Evolutionary conservation across 2,329 filamentous ascomycete species (phyloP).

Genomic region (Myriosclerotinia scirpicola): DNA sequence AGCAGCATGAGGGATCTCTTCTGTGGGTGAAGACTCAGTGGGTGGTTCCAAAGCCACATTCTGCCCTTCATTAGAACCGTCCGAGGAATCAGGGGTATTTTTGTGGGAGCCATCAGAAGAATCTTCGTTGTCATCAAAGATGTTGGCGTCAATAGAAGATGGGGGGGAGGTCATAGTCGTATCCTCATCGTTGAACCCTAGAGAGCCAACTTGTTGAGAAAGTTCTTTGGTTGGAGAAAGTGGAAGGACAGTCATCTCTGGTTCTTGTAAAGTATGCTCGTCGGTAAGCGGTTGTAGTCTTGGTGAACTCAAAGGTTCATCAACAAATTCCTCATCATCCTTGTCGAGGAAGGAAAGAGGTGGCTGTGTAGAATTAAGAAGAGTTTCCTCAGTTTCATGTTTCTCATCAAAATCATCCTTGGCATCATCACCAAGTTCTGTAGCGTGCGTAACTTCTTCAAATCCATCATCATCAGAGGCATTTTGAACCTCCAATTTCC

Average conservation of each 20-base stretch:
- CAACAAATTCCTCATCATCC: slow-evolving; percentile 73
- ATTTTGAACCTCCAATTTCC: slow-evolving; percentile 75
- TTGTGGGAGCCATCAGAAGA: slow-evolving; percentile 29
- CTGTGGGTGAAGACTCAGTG: slow-evolving; percentile 22
- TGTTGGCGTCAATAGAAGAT: slow-evolving; percentile 28
- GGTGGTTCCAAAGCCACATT: slow-evolving; percentile 26
- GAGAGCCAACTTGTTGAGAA: slow-evolving; percentile 36
- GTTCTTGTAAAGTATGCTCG: slow-evolving; percentile 53
- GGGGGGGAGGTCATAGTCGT: slow-evolving; percentile 35
- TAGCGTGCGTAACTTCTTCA: slow-evolving; percentile 75
- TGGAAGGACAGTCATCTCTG: slow-evolving; percentile 56
- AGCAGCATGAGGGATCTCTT: slow-evolving; percentile 22
- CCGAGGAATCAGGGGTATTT: slow-evolving; percentile 29
- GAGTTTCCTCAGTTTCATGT: slow-evolving; percentile 51
- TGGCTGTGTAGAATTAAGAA: slow-evolving; percentile 42
- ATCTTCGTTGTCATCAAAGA: slow-evolving; percentile 25
- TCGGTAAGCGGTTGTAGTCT: slow-evolving; percentile 61
- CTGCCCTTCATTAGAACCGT: slow-evolving; percentile 33
- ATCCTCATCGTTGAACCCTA: slow-evolving; percentile 36
- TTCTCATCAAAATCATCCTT: slow-evolving; percentile 67
- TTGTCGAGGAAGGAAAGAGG: slow-evolving; percentile 52
- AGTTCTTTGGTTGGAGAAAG: slow-evolving; percentile 54
- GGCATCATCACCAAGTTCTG: slow-evolving; percentile 70
- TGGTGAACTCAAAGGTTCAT: slow-evolving; percentile 72
- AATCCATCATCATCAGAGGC: slow-evolving; percentile 87